Evolutionary conservation across 2,329 filamentous ascomycete genomes (phyloP).

Genomic region (Aureobasidium leucospermi): DNA sequence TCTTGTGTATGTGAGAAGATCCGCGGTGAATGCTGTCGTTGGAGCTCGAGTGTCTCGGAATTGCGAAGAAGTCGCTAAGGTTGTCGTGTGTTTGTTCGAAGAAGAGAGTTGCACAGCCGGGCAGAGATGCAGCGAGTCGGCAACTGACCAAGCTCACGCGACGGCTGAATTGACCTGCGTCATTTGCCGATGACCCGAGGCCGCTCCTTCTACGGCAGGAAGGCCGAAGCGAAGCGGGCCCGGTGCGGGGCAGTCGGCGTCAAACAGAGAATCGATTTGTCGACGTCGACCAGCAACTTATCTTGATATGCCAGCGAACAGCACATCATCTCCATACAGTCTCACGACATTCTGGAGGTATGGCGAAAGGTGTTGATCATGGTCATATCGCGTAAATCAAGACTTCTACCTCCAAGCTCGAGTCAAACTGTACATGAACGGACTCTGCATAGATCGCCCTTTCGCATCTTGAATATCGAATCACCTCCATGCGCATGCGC

Average conservation of each 20-base stretch:
- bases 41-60: not conserved
- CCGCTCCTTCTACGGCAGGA: not conserved
- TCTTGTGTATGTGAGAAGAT: not conserved
- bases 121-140: constrained; percentile 4
- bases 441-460: not conserved
- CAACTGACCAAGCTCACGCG: not conserved
- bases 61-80: not conserved
- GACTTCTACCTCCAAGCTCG: not conserved
- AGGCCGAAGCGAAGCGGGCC: not conserved
- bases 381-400: not conserved
- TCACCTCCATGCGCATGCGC: not conserved
- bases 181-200: not conserved
- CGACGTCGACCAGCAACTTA: too few relatives aligned
- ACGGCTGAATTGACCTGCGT: not conserved
- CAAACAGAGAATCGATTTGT: not conserved
- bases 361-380: not conserved
- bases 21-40: not conserved
- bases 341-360: not conserved
- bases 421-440: not conserved
- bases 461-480: not conserved
- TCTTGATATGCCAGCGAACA: not conserved
- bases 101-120: not conserved
- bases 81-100: not conserved
- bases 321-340: not conserved
- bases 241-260: not conserved